Evolutionary conservation across 345 rosid species (phyloP), one percentile per base, ranked within the genome.

Genomic region (Euphorbia tirucalli): DNA sequence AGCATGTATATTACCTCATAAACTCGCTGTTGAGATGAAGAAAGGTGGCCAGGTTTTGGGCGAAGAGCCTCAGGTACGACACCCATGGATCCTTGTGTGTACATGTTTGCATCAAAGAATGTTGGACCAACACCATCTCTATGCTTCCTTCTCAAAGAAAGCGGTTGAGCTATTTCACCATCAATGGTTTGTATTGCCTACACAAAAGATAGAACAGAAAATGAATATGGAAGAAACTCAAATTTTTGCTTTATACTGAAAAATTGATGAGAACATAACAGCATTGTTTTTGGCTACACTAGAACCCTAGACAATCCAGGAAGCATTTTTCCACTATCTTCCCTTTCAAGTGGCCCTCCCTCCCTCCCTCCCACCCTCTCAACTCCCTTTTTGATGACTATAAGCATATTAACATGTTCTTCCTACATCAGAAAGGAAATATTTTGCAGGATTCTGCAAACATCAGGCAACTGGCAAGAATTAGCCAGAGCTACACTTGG

Each of bases 131-230:
- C 83, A 78, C 93, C 87, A 61, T 95, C 99, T 76, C 98, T 85
- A 63, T 85, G 97, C 81, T 95, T 95, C 80, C 96, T 85, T 83
- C 97, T 86, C 68, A 89, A n/a, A 56, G 78, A 68, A 75, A 95
- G 90, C 60, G 87, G 97, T 41, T 87, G 92, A 49, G 86, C 80
- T 78, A 95, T 95, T 79, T 95, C 99, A 41, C 86, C 87, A 84
- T 92, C 97, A 68, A 95, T 92, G 48, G 96, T 85, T 87, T 89
- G 92, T 74, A 92, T 79, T 28, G 99, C 99, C 98, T 95, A 71
- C 49, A 79, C 27, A 11, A 71, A 70, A 32, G 15, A 19, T 44
- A 22, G 61, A 27, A 19, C 11, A 48, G 11, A 50, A 28, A 48
- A 46, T 19, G 25, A 44, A 69, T 43, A 61, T 32, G 39, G 37